Base-by-base conservation (phyloP, 1,284 basidiomycete genomes). In the Cerioporus squamosus region DNA sequence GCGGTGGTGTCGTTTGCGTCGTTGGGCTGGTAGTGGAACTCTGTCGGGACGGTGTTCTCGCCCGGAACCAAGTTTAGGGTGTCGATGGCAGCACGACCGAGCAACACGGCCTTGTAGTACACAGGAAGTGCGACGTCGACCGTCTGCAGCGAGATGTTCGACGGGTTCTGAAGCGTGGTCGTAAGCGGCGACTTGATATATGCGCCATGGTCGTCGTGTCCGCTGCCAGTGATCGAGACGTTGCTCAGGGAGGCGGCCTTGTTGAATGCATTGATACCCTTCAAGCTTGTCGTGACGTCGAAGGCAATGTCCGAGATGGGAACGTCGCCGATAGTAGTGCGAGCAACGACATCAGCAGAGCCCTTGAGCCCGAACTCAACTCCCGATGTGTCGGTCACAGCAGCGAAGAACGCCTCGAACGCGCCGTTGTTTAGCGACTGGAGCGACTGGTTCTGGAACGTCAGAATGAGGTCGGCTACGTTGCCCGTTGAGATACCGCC, bases 1-100 rank as follows among this genome's bases (percentile, higher is more conserved):
- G 90, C 88, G 17, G 77, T 74, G 3, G 87, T 86, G 64, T 90
- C 82, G 64, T 90, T 90, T 9, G 83, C 78, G 70, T 90, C 74
- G 8, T 76, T 76, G 0, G 90, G 90, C 62, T 79, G 72, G 66
- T 91, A 93, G 60, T 80, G 86, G 77, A 92, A 91, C 67, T 88
- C 85, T 5, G 87, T 76, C 0, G 76, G 55, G 23, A 86, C 68
- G 2, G 67, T 65, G 63, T 90, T 89, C 57, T 76, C 69, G 52
- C 89, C 89, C 0, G 88, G 86, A 29, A 80, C 73, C 39, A 92
- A 77, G 63, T 85, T 68, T 59, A 88, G 85, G 10, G 76, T 67
- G 84, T 88, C 67, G 45, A 88, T 84, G n/a, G 74, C 81, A 0
- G 85, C 83, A 24, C 79, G 78, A 18, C 87, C 86, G 44, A 90